A percentile compares a stretch with the other conserved stretches of the same genome.
phyloP scores from a whole-genome alignment of 208 protist species.

The Crithidia bombi region DNA sequence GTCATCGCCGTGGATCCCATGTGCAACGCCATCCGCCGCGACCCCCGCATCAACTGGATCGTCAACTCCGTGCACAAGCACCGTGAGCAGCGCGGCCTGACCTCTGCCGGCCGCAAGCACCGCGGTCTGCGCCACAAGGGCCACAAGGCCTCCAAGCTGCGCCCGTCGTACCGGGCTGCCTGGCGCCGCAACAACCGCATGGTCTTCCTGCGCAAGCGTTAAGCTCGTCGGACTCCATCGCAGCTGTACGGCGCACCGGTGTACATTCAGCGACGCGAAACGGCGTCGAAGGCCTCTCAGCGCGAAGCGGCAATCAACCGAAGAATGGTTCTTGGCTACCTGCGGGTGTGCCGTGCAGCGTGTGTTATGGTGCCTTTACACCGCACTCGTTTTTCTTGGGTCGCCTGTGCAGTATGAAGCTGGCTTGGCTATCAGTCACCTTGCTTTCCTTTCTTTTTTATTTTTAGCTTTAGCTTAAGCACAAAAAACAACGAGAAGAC shows the following conservation, averaged over 20 bases:
- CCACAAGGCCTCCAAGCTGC: conserved; percentile 93
- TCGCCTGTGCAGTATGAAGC: conserved; percentile 1
- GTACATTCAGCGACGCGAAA: neutral
- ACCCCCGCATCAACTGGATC: conserved; percentile 99
- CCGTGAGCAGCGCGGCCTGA: conserved; percentile 98
- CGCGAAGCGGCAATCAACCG: neutral
- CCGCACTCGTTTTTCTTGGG: neutral
- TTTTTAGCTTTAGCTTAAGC: conserved; percentile 3
- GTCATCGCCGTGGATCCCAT: conserved; percentile 99
- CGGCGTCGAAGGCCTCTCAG: neutral
- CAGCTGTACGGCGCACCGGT: conserved; percentile 5
- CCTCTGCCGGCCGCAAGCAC: conserved; percentile 96
- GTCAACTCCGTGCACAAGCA: conserved; percentile 96
- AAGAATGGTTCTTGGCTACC: neutral
- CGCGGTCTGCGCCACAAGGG: conserved; percentile 97
- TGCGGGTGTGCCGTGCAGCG: neutral
- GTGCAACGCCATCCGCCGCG: conserved; percentile 97
- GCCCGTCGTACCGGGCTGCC: conserved; percentile 94
- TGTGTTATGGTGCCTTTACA: conserved; percentile 3
- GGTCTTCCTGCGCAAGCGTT: conserved; percentile 92
- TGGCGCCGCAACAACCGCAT: conserved; percentile 99
- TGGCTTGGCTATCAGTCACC: conserved; percentile 18
- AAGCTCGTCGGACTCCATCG: conserved; percentile 18
- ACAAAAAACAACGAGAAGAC: conserved; percentile 7
- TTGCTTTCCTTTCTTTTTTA: conserved; percentile 30